Evolutionary conservation across 2,329 filamentous ascomycete genomes (phyloP).

Genomic region (Cladorrhinum sp.): DNA sequence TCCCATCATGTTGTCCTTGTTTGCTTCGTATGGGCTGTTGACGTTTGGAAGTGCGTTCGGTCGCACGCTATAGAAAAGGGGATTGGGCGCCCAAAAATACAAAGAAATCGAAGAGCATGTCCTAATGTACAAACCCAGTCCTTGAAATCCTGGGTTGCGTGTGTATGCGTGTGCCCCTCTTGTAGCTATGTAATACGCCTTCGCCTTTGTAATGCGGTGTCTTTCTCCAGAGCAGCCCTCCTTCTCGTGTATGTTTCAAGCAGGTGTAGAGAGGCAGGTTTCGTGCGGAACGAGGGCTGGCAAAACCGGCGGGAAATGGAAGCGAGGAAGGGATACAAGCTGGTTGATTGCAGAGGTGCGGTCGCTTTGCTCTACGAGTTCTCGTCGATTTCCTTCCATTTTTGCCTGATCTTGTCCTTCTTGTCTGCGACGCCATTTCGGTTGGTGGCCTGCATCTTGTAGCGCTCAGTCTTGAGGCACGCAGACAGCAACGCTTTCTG

Average conservation of each 20-base stretch:
- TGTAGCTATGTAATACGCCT: constrained; percentile 15
- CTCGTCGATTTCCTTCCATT: constrained; percentile 75
- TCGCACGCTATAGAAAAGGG: constrained; percentile 36
- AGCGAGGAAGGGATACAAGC: not conserved
- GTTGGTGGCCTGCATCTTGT: constrained; percentile 75
- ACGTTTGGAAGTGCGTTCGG: constrained; percentile 72
- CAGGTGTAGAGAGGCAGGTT: not conserved
- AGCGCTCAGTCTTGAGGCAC: constrained; percentile 77
- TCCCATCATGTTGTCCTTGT: constrained; percentile 71
- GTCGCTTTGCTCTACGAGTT: constrained; percentile 51
- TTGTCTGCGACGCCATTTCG: constrained; percentile 67
- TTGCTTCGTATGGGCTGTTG: constrained; percentile 75
- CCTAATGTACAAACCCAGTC: constrained; percentile 13
- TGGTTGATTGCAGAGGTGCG: not conserved
- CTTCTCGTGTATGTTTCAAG: not conserved
- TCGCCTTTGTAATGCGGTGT: constrained; percentile 3
- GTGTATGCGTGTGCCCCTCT: not conserved
- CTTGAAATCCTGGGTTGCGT: not conserved
- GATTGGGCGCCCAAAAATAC: not conserved
- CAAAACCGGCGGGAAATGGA: not conserved
- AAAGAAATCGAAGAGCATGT: constrained; percentile 1
- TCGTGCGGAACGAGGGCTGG: not conserved
- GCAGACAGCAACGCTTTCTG: constrained; percentile 80
- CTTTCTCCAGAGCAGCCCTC: not conserved
- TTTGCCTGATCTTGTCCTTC: constrained; percentile 69